Percentiles rank a stretch among this genome's conserved stretches.
Conservation (phyloP, 129 eudicot genomes). For the Artemisia annua region DNA sequence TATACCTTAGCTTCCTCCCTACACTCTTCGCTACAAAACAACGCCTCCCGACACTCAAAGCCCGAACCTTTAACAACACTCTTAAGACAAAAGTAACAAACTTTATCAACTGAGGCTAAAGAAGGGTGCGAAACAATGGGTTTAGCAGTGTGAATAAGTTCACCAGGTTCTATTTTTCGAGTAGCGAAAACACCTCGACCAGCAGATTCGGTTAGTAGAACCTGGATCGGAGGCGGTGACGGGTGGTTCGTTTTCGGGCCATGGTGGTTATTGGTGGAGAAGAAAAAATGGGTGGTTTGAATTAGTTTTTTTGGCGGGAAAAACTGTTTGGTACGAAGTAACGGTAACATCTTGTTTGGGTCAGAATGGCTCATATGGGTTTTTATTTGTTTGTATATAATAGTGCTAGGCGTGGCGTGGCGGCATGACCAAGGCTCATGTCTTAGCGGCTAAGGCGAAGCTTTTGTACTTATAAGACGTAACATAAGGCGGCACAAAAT, state of each 20-base stretch:
- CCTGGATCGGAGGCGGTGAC: constrained; percentile 74
- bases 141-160: constrained; percentile 82
- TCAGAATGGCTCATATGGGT: too few relatives aligned
- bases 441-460: too few relatives aligned
- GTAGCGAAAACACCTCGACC: constrained; percentile 93
- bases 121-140: constrained; percentile 76
- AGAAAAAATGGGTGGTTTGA: constrained; percentile 29
- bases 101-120: constrained; percentile 43
- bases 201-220: constrained; percentile 64
- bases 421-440: too few relatives aligned
- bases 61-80: constrained; percentile 1
- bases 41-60: constrained; percentile 22
- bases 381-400: too few relatives aligned
- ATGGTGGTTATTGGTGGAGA: constrained; percentile 28
- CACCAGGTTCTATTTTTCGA: constrained; percentile 67
- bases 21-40: constrained; percentile 74
- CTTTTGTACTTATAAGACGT: too few relatives aligned
- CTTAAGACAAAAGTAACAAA: constrained; percentile 75
- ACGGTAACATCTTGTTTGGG: constrained; percentile 37
- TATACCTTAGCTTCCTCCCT: constrained; percentile 61
- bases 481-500: too few relatives aligned
- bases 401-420: too few relatives aligned
- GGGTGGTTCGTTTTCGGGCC: constrained; percentile 31
- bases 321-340: constrained; percentile 30
- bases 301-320: constrained; percentile 16